Base-by-base conservation (phyloP, 257 asterid species). In the Solanum pennellii region DNA sequence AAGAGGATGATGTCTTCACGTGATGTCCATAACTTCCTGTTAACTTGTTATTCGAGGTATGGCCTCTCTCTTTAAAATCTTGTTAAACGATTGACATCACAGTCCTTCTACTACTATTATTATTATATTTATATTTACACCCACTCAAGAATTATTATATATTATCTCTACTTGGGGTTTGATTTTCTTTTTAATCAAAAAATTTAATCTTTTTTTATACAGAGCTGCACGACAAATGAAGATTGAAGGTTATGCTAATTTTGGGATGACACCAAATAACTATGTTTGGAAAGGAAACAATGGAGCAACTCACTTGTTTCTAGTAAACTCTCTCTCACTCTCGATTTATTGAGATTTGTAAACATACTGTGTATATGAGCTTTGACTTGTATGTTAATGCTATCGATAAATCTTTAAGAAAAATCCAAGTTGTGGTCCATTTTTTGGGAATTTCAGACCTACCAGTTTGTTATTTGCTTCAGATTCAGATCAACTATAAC, bases 361-460 rank as follows among this genome's bases (percentile, higher is more conserved):
- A 62, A 25, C 13, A 23, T 82, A 41, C 45, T 87, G 66, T 90
- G 69, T 88, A 85, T 88, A 91, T 87, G 7, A 47, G 71, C 90
- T 79, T 90, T 80, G 91, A 92, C 87, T 86, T 85, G 83, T 41
- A 92, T 52, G 52, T 84, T 86, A 35, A 13, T 89, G 80, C 37
- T 35, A 68, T 74, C 69, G 42, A 66, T 83, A 82, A 47, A 82
- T 88, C 88, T 52, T 87, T 45, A 86, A 92, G 87, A 80, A 84
- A 85, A 27, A 27, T 83, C 75, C 69, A 60, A 89, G 62, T 62
- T 47, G 92, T 92, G 95, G 98, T 90, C 94, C 95, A 93, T 33
- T 44, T 89, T 89, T 87, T 82, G 90, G 87, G 83, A 86, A 93
- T 86, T 89, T 87, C 89, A 77, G 88, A 82, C 92, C 87, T 59